These are phyloP conservation scores for Xerocomus amazonicus DNA, from an alignment of 1,284 basidiomycete genomes.

Conservation along the genomic window DNA sequence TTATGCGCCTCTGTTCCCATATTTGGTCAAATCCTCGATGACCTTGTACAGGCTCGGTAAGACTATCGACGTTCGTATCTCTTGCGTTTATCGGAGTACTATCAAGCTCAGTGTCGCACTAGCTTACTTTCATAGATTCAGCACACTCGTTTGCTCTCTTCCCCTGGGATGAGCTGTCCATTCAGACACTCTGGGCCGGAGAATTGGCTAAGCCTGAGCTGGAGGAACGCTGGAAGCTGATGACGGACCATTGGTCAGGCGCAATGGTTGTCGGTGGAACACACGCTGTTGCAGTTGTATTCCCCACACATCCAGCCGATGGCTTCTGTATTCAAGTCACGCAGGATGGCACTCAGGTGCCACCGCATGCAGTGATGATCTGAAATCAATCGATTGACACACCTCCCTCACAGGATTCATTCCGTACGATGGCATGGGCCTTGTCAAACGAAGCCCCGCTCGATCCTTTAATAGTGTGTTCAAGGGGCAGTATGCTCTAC, in stretches of 20 bases:
- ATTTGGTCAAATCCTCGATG: slow-evolving; percentile 15
- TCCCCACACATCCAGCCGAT: slow-evolving; percentile 24
- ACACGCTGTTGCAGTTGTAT: slow-evolving; percentile 30
- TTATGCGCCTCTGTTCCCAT: slow-evolving; percentile 19
- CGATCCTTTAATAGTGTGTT: slow-evolving; percentile 55
- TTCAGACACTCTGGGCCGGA: slow-evolving; percentile 48
- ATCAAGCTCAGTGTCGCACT: slow-evolving; percentile 9
- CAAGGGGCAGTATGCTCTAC: slow-evolving; percentile 49
- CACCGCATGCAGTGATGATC: slow-evolving; percentile 4
- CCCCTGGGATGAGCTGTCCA: slow-evolving; percentile 52
- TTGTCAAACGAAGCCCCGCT: slow-evolving; percentile 42
- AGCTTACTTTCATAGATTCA: slow-evolving; percentile 27
- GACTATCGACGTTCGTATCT: slow-evolving; percentile 29
- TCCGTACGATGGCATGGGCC: slow-evolving; percentile 52
- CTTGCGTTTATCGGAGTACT: background rate
- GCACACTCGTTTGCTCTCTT: slow-evolving; percentile 47
- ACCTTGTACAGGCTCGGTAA: slow-evolving; percentile 25
- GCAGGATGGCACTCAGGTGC: slow-evolving; percentile 15
- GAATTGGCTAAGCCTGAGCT: slow-evolving; percentile 31
- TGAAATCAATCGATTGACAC: slow-evolving; percentile 6
- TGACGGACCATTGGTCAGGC: slow-evolving; percentile 46
- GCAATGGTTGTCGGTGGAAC: slow-evolving; percentile 46
- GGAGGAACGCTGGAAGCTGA: slow-evolving; percentile 41
- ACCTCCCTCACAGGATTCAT: slow-evolving; percentile 14
- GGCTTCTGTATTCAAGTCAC: slow-evolving; percentile 36